Percentiles rank a stretch among this genome's conserved stretches.
These are phyloP conservation scores for Boletus tylopilopsis DNA, from an alignment of 768 basidiomycete species.

Conservation along the genomic window DNA sequence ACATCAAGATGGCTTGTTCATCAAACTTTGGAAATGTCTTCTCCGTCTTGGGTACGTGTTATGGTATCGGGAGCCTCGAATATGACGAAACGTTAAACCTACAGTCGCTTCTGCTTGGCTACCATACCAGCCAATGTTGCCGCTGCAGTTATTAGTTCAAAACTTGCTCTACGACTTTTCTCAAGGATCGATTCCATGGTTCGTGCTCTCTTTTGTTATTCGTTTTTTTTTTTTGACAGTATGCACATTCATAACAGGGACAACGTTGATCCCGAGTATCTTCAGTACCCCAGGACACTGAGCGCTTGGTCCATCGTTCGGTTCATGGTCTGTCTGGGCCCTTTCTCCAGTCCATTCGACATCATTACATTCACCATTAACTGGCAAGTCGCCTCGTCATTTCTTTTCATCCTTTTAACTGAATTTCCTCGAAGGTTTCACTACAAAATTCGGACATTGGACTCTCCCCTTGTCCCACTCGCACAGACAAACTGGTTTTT, in stretches of 20 bases:
- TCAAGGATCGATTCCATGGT: constrained; percentile 36
- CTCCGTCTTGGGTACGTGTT: constrained; percentile 27
- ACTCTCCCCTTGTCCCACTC: constrained; percentile 28
- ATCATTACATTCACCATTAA: constrained; percentile 30
- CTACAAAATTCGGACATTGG: constrained; percentile 25
- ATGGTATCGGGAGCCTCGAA: background rate
- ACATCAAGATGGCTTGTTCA: constrained; percentile 37
- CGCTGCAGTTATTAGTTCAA: constrained; percentile 31
- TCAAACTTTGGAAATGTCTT: constrained; percentile 36
- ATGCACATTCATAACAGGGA: constrained; percentile 24
- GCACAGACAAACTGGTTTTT: constrained; percentile 37
- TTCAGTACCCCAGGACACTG: constrained; percentile 30
- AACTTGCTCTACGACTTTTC: constrained; percentile 37
- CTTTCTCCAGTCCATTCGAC: constrained; percentile 36
- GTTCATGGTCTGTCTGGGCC: constrained; percentile 36
- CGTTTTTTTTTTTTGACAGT: background rate
- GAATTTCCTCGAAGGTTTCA: constrained; percentile 23
- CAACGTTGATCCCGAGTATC: constrained; percentile 37
- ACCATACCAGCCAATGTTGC: constrained; percentile 36
- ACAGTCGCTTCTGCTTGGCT: constrained; percentile 36
- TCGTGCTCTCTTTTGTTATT: background rate
- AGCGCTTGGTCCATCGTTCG: constrained; percentile 33
- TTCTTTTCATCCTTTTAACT: background rate
- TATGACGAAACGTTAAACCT: background rate
- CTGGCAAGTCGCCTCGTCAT: constrained; percentile 19